A percentile compares a stretch with the other conserved stretches of the same genome.
Evolutionary conservation across 2,329 filamentous ascomycete species (phyloP).

Genomic region (Botrytis hyacinthi): DNA sequence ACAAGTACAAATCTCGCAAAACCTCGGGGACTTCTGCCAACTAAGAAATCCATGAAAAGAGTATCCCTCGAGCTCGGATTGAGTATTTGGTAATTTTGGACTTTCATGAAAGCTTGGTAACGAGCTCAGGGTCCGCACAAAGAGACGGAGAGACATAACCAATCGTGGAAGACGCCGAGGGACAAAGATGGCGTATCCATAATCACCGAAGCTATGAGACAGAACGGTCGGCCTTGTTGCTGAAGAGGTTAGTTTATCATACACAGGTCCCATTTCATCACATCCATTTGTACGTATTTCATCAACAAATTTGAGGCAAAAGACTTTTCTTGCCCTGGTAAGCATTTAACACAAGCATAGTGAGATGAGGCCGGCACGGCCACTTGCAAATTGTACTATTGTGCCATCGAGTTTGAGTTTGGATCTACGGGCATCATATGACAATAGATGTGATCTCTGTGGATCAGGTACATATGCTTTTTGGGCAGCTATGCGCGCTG

Average conservation of each 20-base stretch:
- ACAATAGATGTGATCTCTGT: constrained; percentile 21
- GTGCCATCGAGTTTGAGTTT: constrained; percentile 9
- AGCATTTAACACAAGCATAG: constrained; percentile 7
- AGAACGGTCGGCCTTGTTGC: constrained; percentile 7
- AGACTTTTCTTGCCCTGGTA: constrained; percentile 2
- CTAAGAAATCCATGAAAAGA: not conserved
- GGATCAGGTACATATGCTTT: constrained; percentile 33
- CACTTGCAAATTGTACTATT: constrained; percentile 4
- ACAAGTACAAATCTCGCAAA: not conserved
- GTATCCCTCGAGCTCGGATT: not conserved
- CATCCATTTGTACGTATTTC: constrained; percentile 13
- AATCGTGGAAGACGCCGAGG: constrained; percentile 5
- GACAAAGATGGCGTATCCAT: constrained; percentile 19
- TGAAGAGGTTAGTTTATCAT: constrained; percentile 8
- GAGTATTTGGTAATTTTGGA: not conserved
- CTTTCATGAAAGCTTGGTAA: constrained; percentile 6
- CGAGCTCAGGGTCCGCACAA: constrained; percentile 3
- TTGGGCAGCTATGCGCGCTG: constrained; percentile 36
- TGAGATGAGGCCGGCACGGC: not conserved
- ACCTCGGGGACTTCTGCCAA: not conserved
- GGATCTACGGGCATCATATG: constrained; percentile 17
- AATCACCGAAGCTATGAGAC: constrained; percentile 15
- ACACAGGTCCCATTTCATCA: constrained; percentile 9
- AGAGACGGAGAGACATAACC: constrained; percentile 16
- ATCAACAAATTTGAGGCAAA: constrained; percentile 5